Evolutionary conservation across 2,329 filamentous ascomycete species (phyloP), one percentile per base, ranked within the genome.

Genomic region (Helotiales sp.): DNA sequence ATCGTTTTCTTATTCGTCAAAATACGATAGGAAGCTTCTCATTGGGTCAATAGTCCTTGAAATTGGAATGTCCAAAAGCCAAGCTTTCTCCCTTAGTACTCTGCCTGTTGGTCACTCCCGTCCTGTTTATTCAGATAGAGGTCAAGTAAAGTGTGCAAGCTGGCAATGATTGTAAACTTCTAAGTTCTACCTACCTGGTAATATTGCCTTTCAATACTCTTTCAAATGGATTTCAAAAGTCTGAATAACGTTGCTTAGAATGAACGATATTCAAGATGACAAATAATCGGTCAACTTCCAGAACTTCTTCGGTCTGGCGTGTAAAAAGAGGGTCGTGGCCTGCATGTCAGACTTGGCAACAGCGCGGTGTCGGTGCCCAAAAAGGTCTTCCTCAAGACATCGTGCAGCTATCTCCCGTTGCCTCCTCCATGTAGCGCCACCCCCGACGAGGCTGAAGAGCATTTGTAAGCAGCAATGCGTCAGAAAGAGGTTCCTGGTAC

Each of bases 331-430:
- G 8, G 2, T 55, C 28, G n/a, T 22, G 52, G 8, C 30, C 17
- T 55, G 52, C 30, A 24, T 17, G 49, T 52, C 17, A 52, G 24
- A 52, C 52, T 55, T 55, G 50, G 50, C 50, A 47, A 11, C 37
- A 17, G 37, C n/a, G n/a, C 17, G 22, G 13, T 15, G 47, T 24
- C n/a, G 7, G 47, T 50, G 24, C 52, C 30, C 8, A n/a, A 55
- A 13, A 20, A 20, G 28, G 52, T 20, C 3, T 55, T 30, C 28
- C 17, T 34, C 28, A 55, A 55, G n/a, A 15, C 28, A 34, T 20
- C 8, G 20, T 55, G 52, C 52, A 55, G n/a, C 17, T 20, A 7
- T 20, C 5, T 20, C 17, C 22, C 52, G 52, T 17, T 17, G 28
- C 52, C 17, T 22, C 30, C 17, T 17, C 26, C 17, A 24, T 3